Evolutionary conservation across 108 stramenopile genomes (phyloP), one percentile per base, ranked within the genome.

Genomic region (Cylindrotheca closterium): DNA sequence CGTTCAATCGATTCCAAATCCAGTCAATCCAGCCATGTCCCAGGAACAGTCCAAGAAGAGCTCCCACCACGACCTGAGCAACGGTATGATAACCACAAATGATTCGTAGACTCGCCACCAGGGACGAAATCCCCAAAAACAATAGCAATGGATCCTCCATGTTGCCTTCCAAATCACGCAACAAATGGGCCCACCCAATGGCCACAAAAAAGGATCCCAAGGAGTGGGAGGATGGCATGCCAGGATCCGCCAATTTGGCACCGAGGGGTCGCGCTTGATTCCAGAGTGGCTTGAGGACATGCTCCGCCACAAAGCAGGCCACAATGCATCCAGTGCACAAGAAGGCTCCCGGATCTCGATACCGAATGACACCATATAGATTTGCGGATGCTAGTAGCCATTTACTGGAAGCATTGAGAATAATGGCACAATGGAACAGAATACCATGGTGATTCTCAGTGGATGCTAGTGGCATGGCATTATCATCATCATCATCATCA

Each of bases 61-160:
- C 37, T 42, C 37, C 37, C 37, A 42, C 37, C 37, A 15, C 7
- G 37, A 42, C 15, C 15, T 42, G 37, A 42, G 37, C 37, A 7
- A 42, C 37, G 10, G 37, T 42, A 42, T 42, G 37, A 42, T 42
- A 42, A 42, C 37, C 37, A 42, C 37, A 42, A 42, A 42, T 42
- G 37, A 15, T 42, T 42, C 37, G 7, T 15, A 42, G 37, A 42
- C 37, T 42, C 7, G 37, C 37, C 37, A 42, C 37, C 15, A 42
- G 10, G 7, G 37, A 7, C 7, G 37, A 7, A 42, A 42, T 42
- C 10, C 10, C 7, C 7, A 42, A 42, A 15, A 42, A 42, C 15
- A 42, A 42, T 42, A 42, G 7, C 7, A 7, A 15, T 15, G 7
- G 7, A 7, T 15, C 37, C 10, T 7, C 7, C n/a, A n/a, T n/a